Evolutionary conservation across 352 stramenopile species (phyloP).

Genomic region (Halophytophthora polymorphica): DNA sequence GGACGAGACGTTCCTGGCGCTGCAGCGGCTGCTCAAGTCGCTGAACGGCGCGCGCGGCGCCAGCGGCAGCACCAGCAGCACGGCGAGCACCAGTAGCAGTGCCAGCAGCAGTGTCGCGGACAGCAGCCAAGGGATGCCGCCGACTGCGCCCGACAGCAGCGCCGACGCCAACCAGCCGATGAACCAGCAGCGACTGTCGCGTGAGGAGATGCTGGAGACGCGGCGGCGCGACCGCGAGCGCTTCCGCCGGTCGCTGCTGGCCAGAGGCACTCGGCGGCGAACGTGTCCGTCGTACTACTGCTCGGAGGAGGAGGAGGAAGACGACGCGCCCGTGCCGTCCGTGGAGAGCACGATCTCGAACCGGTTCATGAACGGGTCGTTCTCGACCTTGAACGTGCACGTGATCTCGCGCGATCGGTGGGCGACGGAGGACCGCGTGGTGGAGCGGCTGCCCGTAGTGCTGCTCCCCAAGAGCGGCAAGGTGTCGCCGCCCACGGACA

Average conservation of each 20-base stretch:
- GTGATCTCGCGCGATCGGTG: slow-evolving; percentile 72
- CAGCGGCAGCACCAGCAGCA: background rate
- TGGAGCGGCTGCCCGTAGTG: slow-evolving; percentile 67
- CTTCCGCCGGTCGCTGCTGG: slow-evolving; percentile 62
- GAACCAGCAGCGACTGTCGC: slow-evolving; percentile 35
- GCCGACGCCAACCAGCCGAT: slow-evolving; percentile 4
- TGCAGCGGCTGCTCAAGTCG: slow-evolving; percentile 69
- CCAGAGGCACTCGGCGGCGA: slow-evolving; percentile 25
- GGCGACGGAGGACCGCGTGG: slow-evolving; percentile 53
- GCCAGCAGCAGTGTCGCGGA: slow-evolving; percentile 7
- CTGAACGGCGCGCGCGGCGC: slow-evolving; percentile 44
- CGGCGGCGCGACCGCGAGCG: slow-evolving; percentile 63
- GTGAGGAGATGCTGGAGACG: slow-evolving; percentile 74
- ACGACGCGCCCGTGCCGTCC: slow-evolving; percentile 42
- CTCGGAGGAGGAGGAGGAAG: slow-evolving; percentile 75
- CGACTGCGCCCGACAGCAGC: slow-evolving; percentile 8
- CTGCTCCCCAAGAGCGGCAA: slow-evolving; percentile 66
- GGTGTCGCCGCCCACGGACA: slow-evolving; percentile 65
- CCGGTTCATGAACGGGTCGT: slow-evolving; percentile 78
- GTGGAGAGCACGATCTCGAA: slow-evolving; percentile 81
- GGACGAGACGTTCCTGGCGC: slow-evolving; percentile 76
- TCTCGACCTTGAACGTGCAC: slow-evolving; percentile 71
- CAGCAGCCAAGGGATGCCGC: slow-evolving; percentile 7
- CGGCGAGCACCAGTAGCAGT: too few species aligned
- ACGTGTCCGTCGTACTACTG: slow-evolving; percentile 50